phyloP scores from a whole-genome alignment of 2,329 filamentous ascomycete genomes.

The Colletotrichum scovillei region DNA sequence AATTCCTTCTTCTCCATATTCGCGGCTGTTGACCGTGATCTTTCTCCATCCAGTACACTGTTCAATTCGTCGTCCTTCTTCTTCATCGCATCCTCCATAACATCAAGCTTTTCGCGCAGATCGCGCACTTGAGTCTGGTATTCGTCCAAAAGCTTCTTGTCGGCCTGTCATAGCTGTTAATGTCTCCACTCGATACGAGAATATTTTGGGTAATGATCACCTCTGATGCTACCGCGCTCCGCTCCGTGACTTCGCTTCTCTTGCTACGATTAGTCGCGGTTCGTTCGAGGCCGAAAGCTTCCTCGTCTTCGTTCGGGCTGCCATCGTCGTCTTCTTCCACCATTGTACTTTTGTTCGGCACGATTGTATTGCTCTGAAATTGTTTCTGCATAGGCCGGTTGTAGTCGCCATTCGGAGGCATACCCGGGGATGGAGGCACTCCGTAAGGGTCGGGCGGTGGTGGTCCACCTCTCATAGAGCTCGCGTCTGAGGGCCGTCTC shows the following conservation, averaged over 20 bases:
- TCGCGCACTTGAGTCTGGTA: conserved; percentile 82
- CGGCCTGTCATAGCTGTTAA: conserved; percentile 55
- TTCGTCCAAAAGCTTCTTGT: conserved; percentile 81
- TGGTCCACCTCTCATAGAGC: conserved; percentile 64
- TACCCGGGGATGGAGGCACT: conserved; percentile 69
- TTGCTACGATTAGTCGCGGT: conserved; percentile 38
- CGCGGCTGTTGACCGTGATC: conserved; percentile 60
- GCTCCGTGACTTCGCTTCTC: conserved; percentile 45
- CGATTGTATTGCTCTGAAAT: conserved; percentile 94
- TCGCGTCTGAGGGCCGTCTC: conserved; percentile 71
- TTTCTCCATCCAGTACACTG: conserved; percentile 68
- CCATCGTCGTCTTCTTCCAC: conserved; percentile 92
- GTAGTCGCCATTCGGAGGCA: conserved; percentile 69
- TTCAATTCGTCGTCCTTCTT: conserved; percentile 79
- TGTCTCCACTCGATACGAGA: conserved; percentile 32
- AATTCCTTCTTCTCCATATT: conserved; percentile 78
- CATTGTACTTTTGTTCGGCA: conserved; percentile 98
- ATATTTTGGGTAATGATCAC: conserved; percentile 42
- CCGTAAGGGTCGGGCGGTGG: conserved; percentile 57
- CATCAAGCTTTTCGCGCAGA: conserved; percentile 78
- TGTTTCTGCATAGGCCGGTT: conserved; percentile 87
- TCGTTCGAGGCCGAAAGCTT: conserved; percentile 71
- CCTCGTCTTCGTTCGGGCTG: conserved; percentile 66
- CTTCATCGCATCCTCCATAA: conserved; percentile 76
- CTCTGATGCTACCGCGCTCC: conserved; percentile 50